Conservation (phyloP, 1,139 yeast genomes). For the Oligophagozyma castellii region DNA sequence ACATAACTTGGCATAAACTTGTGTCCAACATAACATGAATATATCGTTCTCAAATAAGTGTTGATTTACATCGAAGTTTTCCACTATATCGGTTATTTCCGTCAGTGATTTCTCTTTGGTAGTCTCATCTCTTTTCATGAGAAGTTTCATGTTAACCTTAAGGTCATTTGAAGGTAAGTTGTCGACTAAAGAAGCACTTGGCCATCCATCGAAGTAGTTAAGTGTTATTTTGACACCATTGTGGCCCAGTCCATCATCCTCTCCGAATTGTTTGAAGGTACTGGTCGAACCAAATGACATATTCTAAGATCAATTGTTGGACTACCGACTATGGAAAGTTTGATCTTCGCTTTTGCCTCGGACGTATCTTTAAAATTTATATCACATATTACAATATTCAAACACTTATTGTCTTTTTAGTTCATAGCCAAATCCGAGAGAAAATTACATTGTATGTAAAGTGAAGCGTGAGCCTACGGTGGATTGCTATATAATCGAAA, state of each 20-base stretch:
- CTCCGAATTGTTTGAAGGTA: conserved; percentile 16
- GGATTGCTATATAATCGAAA: no score
- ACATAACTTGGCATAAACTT: conserved; percentile 65
- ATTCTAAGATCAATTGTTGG: no score
- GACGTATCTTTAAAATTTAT: no score
- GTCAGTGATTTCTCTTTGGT: conserved; percentile 71
- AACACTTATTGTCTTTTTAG: no score
- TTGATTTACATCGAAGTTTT: conserved; percentile 20
- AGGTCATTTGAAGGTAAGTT: conserved; percentile 42
- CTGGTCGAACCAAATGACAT: conserved; percentile 22
- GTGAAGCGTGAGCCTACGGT: no score
- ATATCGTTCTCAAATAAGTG: conserved; percentile 33
- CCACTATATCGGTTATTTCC: conserved; percentile 34
- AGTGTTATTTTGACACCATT: conserved; percentile 57
- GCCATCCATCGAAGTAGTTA: conserved; percentile 65
- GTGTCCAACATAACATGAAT: conserved; percentile 58
- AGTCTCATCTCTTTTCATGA: conserved; percentile 64
- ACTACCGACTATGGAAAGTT: no score
- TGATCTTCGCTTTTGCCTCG: no score
- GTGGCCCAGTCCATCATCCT: conserved; percentile 26
- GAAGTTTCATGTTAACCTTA: conserved; percentile 54
- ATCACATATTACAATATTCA: no score
- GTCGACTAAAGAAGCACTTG: conserved; percentile 41
- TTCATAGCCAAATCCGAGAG: no score
- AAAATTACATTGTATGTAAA: no score